phyloP scores from a whole-genome alignment of 2,329 filamentous ascomycete species.

The Penicillium corylophilum region DNA sequence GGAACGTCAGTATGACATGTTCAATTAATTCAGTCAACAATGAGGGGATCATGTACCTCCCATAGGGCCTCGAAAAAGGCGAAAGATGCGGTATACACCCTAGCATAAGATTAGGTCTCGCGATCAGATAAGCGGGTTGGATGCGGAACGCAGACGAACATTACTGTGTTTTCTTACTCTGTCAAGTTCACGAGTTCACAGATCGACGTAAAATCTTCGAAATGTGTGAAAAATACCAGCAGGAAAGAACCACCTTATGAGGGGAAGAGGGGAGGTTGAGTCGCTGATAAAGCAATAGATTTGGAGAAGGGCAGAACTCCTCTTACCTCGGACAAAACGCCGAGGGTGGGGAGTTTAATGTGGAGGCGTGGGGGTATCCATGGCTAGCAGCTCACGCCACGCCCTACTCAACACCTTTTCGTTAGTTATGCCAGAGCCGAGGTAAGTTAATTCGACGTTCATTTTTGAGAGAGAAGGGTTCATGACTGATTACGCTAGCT shows the following conservation, averaged over 20 bases:
- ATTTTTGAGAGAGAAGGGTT: not conserved
- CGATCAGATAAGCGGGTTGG: not conserved
- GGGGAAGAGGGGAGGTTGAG: not conserved
- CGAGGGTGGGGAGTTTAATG: conserved; percentile 8
- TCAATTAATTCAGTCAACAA: not conserved
- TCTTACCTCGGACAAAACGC: conserved; percentile 17
- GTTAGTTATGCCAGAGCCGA: not conserved
- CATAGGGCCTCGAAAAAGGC: conserved; percentile 81
- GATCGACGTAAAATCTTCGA: not conserved
- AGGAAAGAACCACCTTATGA: not conserved
- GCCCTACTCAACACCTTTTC: not conserved
- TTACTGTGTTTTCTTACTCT: not conserved
- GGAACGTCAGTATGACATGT: conserved; percentile 1
- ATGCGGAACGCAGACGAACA: not conserved
- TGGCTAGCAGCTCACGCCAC: not conserved
- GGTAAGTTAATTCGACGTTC: not conserved
- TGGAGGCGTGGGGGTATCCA: conserved; percentile 13
- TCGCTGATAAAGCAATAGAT: conserved; percentile 8
- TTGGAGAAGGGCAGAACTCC: conserved; percentile 4
- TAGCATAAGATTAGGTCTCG: not conserved
- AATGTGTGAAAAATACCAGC: not conserved
- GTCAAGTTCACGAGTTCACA: not conserved
- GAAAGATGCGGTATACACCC: conserved; percentile 68
- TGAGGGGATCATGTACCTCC: conserved; percentile 57
- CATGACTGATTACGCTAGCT: not conserved